Percentiles rank a stretch among this genome's conserved stretches.
These are phyloP conservation scores for Lophiotrema nucula DNA, from an alignment of 495 filamentous ascomycete genomes.

Conservation along the genomic window DNA sequence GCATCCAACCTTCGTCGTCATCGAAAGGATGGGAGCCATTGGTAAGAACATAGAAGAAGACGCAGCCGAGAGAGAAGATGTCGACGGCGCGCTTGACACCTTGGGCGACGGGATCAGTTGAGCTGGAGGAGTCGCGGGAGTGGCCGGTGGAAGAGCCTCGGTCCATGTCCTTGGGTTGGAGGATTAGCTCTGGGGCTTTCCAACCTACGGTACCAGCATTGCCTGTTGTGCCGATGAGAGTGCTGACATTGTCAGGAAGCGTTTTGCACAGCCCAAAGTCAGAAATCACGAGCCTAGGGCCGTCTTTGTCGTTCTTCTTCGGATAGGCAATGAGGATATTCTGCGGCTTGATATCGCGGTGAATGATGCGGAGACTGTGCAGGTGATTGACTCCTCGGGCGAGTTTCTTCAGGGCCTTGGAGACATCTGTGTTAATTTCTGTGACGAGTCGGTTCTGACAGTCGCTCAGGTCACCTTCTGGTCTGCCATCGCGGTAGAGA, in stretches of 20 bases:
- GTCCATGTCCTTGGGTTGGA: conserved; percentile 64
- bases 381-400: conserved; percentile 82
- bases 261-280: conserved; percentile 99
- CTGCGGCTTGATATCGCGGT: conserved; percentile 95
- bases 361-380: conserved; percentile 89
- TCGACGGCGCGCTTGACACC: conserved; percentile 94
- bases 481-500: conserved; percentile 58
- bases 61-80: conserved; percentile 92
- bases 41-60: conserved; percentile 95
- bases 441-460: conserved; percentile 51
- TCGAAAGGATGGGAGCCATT: conserved; percentile 92
- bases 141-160: conserved; percentile 38
- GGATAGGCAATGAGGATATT: conserved; percentile 79
- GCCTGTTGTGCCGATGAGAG: conserved; percentile 88
- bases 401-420: conserved; percentile 76
- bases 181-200: conserved; percentile 90
- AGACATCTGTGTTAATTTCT: conserved; percentile 52
- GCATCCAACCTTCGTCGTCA: conserved; percentile 71
- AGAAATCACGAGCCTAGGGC: conserved; percentile 81
- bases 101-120: conserved; percentile 34
- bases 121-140: conserved; percentile 36
- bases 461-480: conserved; percentile 31
- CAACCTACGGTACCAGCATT: conserved; percentile 94
- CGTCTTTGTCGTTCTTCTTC: conserved; percentile 46
- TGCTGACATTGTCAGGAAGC: conserved; percentile 91